phyloP scores from a whole-genome alignment of 345 rosid species.

The sweet orange (Citrus sinensis) region DVS_A1.0 CM039161.1:1675001-1675500 shows the following conservation, averaged over 20 bases:
- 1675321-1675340: slow-evolving; percentile 56
- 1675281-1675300: slow-evolving; percentile 83
- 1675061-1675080: background rate
- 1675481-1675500: too few relatives aligned
- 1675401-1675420: background rate
- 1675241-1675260: slow-evolving; percentile 95
- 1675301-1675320: slow-evolving; percentile 60
- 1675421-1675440: background rate
- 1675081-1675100: background rate
- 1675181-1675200: background rate
- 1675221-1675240: slow-evolving; percentile 61
- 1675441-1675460: too few relatives aligned
- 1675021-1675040: too few relatives aligned
- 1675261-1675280: slow-evolving; percentile 84
- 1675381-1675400: slow-evolving; percentile 45
- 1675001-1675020: too few relatives aligned
- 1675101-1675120: background rate
- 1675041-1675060: background rate
- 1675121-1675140: too few relatives aligned
- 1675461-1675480: too few relatives aligned
- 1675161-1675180: background rate
- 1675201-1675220: background rate
- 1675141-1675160: background rate
- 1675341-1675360: slow-evolving; percentile 49
- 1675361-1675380: slow-evolving; percentile 62